These are phyloP conservation scores for grape (Vitis vinifera) DNA, from an alignment of 164 flowering plant species.

Conservation along the genomic window ASM3070453v1 NC_081809.1:5206001-5206500, in stretches of 20 bases:
- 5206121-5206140: slow-evolving; percentile 15
- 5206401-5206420: slow-evolving; percentile 22
- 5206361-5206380: slow-evolving; percentile 37
- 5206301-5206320: slow-evolving; percentile 26
- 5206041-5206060: slow-evolving; percentile 6
- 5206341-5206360: slow-evolving; percentile 34
- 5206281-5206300: slow-evolving; percentile 26
- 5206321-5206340: slow-evolving; percentile 21
- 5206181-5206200: slow-evolving; percentile 11
- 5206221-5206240: slow-evolving; percentile 10
- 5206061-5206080: slow-evolving; percentile 5
- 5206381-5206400: slow-evolving; percentile 20
- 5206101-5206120: not conserved
- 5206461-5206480: slow-evolving; percentile 23
- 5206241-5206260: slow-evolving; percentile 7
- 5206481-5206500: slow-evolving; percentile 31
- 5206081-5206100: slow-evolving; percentile 12
- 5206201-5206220: slow-evolving; percentile 18
- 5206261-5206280: slow-evolving; percentile 28
- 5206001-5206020: not conserved
- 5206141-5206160: slow-evolving; percentile 2
- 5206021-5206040: slow-evolving; percentile 6
- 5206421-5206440: slow-evolving; percentile 37
- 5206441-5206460: slow-evolving; percentile 25
- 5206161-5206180: not conserved